Base-by-base conservation (phyloP, 2,329 filamentous ascomycete species). In the Gyromitra esculenta region DNA sequence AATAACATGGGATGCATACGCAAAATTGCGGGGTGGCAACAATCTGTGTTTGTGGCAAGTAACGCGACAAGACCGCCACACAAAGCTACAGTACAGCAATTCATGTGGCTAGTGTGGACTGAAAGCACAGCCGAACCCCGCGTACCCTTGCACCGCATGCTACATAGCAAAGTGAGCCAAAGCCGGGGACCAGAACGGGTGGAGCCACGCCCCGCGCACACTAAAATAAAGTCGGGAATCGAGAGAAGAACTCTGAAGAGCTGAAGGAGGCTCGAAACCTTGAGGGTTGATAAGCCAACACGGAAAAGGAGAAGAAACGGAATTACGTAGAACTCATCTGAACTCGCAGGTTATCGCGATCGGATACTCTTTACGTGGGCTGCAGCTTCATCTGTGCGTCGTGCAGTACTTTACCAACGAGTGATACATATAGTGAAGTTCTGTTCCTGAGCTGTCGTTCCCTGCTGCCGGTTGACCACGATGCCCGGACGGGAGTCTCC, bases 291-390 rank as follows among this genome's bases (percentile, higher is more conserved):
- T 21, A 62, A 54, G 60, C 56, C 56, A 68, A 74, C 63, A 56
- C 71, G 56, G 64, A 60, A 35, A 60, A 57, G 41, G 54, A 60
- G 54, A 63, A 56, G 56, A 9, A 50, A 56, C 31, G 69, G 56
- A 69, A 69, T 69, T 69, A 63, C 37, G 64, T 74, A 75, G 72
- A 75, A 70, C 64, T 64, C 65, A 75, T 71, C 72, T 75, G 59
- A 71, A 65, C 50, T 75, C 39, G 48, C 64, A 69, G 48, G 50
- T 57, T 63, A 37, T 59, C 59, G 41, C 31, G 66, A 70, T 64
- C 59, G 11, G 57, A 50, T 50, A 50, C 60, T 54, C 64, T 66
- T 52, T 70, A 37, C 59, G 18, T 71, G 57, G 48, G 67, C 57
- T 43, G 59, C 72, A 75, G 72, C 72, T 71, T 59, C 57, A 75